Conservation (phyloP, 2,329 filamentous ascomycete genomes). For the Penicillium sp. region DNA sequence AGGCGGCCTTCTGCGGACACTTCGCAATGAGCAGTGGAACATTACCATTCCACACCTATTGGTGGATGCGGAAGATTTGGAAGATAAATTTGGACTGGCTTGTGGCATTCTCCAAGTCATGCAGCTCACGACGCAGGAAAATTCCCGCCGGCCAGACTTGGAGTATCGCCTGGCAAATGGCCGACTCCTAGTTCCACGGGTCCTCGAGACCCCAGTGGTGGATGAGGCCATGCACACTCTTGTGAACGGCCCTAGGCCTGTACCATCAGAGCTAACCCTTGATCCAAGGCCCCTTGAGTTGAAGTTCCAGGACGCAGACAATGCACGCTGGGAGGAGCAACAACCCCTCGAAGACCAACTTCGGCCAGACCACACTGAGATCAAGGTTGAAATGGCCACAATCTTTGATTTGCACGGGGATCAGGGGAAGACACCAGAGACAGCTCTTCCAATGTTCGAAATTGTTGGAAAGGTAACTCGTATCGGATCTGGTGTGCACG, state of each 20-base stretch:
- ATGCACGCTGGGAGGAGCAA: constrained; percentile 13
- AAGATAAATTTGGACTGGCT: constrained; percentile 9
- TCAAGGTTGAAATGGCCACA: constrained; percentile 17
- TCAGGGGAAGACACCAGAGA: constrained; percentile 8
- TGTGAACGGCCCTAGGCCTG: constrained; percentile 14
- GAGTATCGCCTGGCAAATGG: constrained; percentile 16
- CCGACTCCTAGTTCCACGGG: constrained; percentile 12
- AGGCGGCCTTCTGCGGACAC: constrained; percentile 24
- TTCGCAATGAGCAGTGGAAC: constrained; percentile 25
- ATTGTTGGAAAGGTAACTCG: constrained; percentile 11
- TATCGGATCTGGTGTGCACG: constrained; percentile 12
- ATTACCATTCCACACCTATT: constrained; percentile 21
- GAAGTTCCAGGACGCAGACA: constrained; percentile 9
- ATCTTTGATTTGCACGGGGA: constrained; percentile 13
- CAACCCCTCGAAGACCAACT: background rate
- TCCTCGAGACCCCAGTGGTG: constrained; percentile 11
- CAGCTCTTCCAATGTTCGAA: constrained; percentile 16
- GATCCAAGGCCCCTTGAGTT: constrained; percentile 13
- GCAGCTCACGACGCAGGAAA: constrained; percentile 15
- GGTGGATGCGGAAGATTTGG: constrained; percentile 13
- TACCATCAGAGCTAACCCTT: constrained; percentile 4
- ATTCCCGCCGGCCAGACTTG: constrained; percentile 12
- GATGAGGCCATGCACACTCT: constrained; percentile 18
- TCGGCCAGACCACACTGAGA: constrained; percentile 9
- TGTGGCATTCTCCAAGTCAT: constrained; percentile 15